phyloP scores from a whole-genome alignment of 1,284 basidiomycete species.

The Vanrija sp. region DNA sequence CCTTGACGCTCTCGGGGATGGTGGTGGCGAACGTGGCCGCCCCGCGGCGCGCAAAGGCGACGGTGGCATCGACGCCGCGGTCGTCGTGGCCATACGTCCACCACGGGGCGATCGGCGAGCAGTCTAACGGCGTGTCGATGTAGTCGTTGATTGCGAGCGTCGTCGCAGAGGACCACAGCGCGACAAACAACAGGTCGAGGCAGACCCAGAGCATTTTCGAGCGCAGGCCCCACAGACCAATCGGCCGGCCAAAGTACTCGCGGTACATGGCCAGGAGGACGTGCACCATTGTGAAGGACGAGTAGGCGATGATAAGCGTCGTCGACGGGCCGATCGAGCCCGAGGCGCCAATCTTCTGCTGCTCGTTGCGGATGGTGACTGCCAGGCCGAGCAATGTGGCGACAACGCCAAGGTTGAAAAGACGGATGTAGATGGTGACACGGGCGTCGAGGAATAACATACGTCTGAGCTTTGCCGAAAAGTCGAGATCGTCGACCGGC shows the following conservation, averaged over 20 bases:
- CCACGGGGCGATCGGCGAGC: slow-evolving; percentile 43
- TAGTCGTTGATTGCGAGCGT: slow-evolving; percentile 55
- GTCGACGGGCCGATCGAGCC: slow-evolving; percentile 55
- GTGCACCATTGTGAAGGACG: slow-evolving; percentile 53
- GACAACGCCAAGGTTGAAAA: slow-evolving; percentile 52
- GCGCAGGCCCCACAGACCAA: slow-evolving; percentile 55
- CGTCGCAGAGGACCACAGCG: slow-evolving; percentile 43
- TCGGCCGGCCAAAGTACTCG: slow-evolving; percentile 56
- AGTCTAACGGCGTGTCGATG: slow-evolving; percentile 55
- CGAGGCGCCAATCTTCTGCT: slow-evolving; percentile 34
- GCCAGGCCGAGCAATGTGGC: slow-evolving; percentile 50
- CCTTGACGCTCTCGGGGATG: background rate
- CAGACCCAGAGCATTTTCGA: slow-evolving; percentile 52
- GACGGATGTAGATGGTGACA: slow-evolving; percentile 53
- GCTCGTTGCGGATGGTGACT: slow-evolving; percentile 46
- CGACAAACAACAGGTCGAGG: slow-evolving; percentile 54
- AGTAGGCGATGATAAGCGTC: slow-evolving; percentile 52
- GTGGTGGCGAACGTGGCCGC: background rate
- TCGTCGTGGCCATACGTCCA: slow-evolving; percentile 23
- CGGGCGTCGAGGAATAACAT: slow-evolving; percentile 51
- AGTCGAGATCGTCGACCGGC: slow-evolving; percentile 19
- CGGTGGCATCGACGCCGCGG: background rate
- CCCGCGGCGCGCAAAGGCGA: background rate
- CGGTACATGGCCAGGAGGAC: slow-evolving; percentile 50
- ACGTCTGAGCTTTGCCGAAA: slow-evolving; percentile 38